A percentile compares a stretch with the other conserved stretches of the same genome.
Conservation (phyloP, 2,329 filamentous ascomycete species). For the Trichoderma endophyticum region DNA sequence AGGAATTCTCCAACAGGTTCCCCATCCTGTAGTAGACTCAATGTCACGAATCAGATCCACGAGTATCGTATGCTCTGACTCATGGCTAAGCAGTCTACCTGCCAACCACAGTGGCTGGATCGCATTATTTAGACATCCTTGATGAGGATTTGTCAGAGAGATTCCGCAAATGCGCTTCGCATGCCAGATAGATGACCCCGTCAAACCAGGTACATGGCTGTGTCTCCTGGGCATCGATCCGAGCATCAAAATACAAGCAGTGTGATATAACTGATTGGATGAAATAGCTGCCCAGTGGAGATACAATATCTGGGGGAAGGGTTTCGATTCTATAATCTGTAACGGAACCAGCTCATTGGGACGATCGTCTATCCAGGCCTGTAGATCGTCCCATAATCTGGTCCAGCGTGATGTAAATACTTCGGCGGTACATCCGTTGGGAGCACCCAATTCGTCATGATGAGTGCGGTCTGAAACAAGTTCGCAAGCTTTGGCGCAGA, state of each 20-base stretch:
- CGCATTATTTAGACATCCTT: conserved; percentile 55
- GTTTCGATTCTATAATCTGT: conserved; percentile 39
- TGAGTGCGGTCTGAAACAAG: conserved; percentile 49
- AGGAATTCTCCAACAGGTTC: conserved; percentile 49
- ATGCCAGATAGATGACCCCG: conserved; percentile 49
- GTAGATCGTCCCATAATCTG: conserved; percentile 47
- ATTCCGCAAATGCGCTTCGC: conserved; percentile 29
- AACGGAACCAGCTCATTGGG: conserved; percentile 47
- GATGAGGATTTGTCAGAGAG: conserved; percentile 49
- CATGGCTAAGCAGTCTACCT: conserved; percentile 51
- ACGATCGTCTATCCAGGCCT: conserved; percentile 46
- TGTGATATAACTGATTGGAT: conserved; percentile 56
- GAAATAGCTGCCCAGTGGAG: conserved; percentile 54
- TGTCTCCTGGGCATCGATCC: conserved; percentile 30
- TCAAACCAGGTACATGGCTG: not conserved
- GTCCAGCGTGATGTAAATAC: conserved; percentile 45
- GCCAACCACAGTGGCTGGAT: conserved; percentile 58
- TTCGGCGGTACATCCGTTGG: conserved; percentile 41
- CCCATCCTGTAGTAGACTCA: conserved; percentile 53
- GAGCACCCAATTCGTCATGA: conserved; percentile 45
- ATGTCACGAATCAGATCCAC: conserved; percentile 47
- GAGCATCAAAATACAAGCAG: conserved; percentile 51
- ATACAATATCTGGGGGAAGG: conserved; percentile 53
- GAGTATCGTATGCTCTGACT: conserved; percentile 39
- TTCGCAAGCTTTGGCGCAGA: conserved; percentile 51